Evolutionary conservation across 768 basidiomycete genomes (phyloP).

Genomic region (Dioszegia hungarica): DNA sequence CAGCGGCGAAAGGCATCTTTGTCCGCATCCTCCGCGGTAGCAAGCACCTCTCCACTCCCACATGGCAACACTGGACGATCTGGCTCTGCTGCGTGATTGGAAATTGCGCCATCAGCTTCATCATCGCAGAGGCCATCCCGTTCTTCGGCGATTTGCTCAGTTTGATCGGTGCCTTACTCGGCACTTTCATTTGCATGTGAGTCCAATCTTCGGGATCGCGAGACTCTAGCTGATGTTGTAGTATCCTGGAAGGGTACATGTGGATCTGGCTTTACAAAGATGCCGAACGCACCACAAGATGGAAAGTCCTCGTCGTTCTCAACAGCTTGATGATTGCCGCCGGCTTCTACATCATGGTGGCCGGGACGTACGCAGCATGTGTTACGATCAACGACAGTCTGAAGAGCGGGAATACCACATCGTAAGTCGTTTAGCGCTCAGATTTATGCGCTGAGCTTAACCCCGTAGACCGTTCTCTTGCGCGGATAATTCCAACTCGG

Average conservation of each 20-base stretch:
- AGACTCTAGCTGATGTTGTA: not conserved
- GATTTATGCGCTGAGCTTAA: constrained; percentile 1
- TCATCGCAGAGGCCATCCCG: constrained; percentile 42
- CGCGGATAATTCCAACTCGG: constrained; percentile 19
- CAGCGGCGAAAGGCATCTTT: constrained; percentile 18
- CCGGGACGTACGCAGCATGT: constrained; percentile 23
- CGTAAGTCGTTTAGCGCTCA: constrained; percentile 1
- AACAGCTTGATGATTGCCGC: constrained; percentile 12
- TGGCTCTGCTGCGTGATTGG: constrained; percentile 33
- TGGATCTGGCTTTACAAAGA: constrained; percentile 38
- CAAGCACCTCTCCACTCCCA: constrained; percentile 26
- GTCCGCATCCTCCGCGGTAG: constrained; percentile 35
- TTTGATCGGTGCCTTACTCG: constrained; percentile 38
- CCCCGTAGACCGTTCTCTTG: constrained; percentile 24
- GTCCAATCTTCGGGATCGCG: no score
- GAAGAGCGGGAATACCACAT: constrained; percentile 9
- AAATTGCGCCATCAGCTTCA: constrained; percentile 31
- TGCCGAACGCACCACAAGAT: constrained; percentile 3
- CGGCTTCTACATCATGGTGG: constrained; percentile 25
- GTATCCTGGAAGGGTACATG: constrained; percentile 32
- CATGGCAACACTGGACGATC: constrained; percentile 24
- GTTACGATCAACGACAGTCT: constrained; percentile 12
- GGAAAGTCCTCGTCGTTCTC: constrained; percentile 13
- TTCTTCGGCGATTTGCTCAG: constrained; percentile 35
- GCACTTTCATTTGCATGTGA: constrained; percentile 35